Base-by-base conservation (phyloP, 2,329 filamentous ascomycete genomes). In the Graphium sp. region DNA sequence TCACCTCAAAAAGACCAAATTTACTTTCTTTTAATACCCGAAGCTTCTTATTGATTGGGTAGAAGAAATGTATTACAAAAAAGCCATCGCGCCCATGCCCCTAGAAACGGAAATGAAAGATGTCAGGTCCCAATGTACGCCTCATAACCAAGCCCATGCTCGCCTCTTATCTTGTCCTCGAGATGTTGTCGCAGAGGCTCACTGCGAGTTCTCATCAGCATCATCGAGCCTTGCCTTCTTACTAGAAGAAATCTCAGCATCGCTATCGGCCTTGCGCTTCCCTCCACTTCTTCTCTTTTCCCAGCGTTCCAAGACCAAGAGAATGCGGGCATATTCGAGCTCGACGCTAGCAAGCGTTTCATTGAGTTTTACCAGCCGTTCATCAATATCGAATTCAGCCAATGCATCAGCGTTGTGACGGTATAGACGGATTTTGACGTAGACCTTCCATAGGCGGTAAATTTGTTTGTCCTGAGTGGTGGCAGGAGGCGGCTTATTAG, bases 381-480 rank as follows among this genome's bases (percentile, higher is more conserved):
- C 79, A 0, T 54, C 47, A 5, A 58, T 55, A 31, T 82, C 77
- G 22, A 87, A 53, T 48, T 85, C 74, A 21, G 67, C 64, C 9
- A 91, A 58, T 3, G 66, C 52, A 39, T 85, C 75, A 32, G 63
- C 65, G 43, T 89, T 87, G 41, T 83, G 77, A 24, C 67, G 62
- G 45, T 80, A 84, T 4, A 91, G 56, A 20, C 82, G 60, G 41
- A 80, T 67, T 53, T 89, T 89, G n/a, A 76, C 69, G 23, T 81
- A 58, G 15, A 87, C 49, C 18, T 74, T 60, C 78, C 79, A 91
- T 24, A 82, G 62, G 36, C 62, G 66, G 45, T 78, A 79, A 28
- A 65, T 58, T 16, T 74, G 61, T 38, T 71, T 62, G 37, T 77
- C 64, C 24, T 57, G 58, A 32, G 64, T 62, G 4, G 62, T 63